A percentile compares a stretch with the other conserved stretches of the same genome.
Conservation (phyloP, 495 filamentous ascomycete species). For the Neurospora terricola region DNA sequence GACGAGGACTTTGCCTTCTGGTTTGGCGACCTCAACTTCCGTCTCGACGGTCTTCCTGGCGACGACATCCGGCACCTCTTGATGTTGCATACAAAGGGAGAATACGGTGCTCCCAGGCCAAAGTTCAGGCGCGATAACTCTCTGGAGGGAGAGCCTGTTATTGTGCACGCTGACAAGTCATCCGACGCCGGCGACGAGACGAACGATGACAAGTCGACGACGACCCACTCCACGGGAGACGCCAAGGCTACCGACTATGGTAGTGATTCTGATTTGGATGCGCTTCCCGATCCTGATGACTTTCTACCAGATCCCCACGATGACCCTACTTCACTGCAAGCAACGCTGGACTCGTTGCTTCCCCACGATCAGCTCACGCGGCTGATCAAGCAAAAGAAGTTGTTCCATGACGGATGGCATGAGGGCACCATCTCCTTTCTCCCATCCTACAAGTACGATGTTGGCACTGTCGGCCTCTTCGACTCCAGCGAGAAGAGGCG, state of each 20-base stretch:
- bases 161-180: conserved; percentile 17
- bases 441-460: conserved; percentile 93
- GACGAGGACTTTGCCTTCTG: conserved; percentile 90
- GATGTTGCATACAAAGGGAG: conserved; percentile 67
- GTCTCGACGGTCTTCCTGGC: conserved; percentile 77
- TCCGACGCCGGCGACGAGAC: conserved; percentile 23
- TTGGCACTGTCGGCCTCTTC: conserved; percentile 86
- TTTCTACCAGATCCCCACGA: conserved; percentile 40
- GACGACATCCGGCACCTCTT: conserved; percentile 83
- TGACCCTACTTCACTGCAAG: conserved; percentile 56
- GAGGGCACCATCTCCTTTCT: conserved; percentile 85
- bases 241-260: conserved; percentile 13
- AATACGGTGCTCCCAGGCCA: conserved; percentile 50
- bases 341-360: conserved; percentile 74
- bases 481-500: conserved; percentile 91
- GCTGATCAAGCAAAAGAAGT: conserved; percentile 61
- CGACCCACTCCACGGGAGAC: not conserved
- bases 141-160: conserved; percentile 33
- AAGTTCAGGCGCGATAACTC: conserved; percentile 20
- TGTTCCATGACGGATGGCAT: conserved; percentile 83
- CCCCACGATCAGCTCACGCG: conserved; percentile 81
- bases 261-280: conserved; percentile 25
- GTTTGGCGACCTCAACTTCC: conserved; percentile 96
- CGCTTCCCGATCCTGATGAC: conserved; percentile 45
- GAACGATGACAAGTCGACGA: conserved; percentile 14